Base-by-base conservation (phyloP, 2,329 filamentous ascomycete species). In the Trichoderma asperellum region DNA sequence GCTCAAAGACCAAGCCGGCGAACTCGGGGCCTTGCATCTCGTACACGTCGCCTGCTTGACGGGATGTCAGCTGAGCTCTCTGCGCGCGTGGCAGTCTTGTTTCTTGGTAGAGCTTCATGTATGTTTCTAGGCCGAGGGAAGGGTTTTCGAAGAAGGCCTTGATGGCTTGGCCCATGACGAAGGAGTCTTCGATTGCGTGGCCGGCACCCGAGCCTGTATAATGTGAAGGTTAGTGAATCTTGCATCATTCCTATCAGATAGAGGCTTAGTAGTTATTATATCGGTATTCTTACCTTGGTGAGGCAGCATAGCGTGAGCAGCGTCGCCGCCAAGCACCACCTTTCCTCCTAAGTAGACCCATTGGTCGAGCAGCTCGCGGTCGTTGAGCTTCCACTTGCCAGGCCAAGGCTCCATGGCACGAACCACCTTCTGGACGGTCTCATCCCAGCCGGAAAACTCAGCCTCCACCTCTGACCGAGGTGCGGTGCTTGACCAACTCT, bases 91-190 rank as follows among this genome's bases (percentile, higher is more conserved):
- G 63, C 5, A 66, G 53, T 27, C 63, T 37, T 4, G 63, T 66
- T 16, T 55, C 63, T 14, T 66, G 53, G 53, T 66, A 66, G n/a
- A 66, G 63, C 37, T 66, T 66, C 63, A 66, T 66, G 35, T 66
- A 66, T 35, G 52, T 66, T 35, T 66, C 63, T 11, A 66, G 37
- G n/a, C 63, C 63, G 29, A 12, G n/a, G 5, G 52, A 32, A 5
- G 63, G 63, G 53, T 66, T 66, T 2, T 66, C 63, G 37, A 66
- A 66, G 37, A 58, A 66, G 37, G 63, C 63, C 4, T 66, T 66
- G n/a, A 66, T 29, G 37, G 63, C 63, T 24, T 66, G 63, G 37
- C 63, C 63, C 63, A 66, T 66, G 53, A 66, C 63, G 53, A 66
- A 66, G 8, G 63, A 66, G 53, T 66, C 63, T 34, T 66, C 63